These are phyloP conservation scores for Metschnikowia sp. DNA, from an alignment of 805 yeast genomes.

Conservation along the genomic window DNA sequence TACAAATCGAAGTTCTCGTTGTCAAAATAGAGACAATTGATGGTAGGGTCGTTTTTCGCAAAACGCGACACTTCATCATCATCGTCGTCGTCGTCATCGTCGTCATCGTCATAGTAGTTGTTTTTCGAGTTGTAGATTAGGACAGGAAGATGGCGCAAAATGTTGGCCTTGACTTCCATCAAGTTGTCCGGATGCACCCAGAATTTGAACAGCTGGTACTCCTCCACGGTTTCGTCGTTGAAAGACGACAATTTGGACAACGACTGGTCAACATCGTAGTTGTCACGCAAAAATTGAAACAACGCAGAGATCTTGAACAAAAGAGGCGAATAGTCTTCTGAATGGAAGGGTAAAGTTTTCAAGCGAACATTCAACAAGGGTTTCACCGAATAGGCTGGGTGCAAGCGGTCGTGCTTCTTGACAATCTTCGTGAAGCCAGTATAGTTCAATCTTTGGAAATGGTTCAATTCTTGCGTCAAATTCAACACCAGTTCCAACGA, in stretches of 20 bases:
- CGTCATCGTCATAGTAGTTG: constrained; percentile 47
- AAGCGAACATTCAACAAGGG: constrained; percentile 86
- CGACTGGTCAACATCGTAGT: constrained; percentile 49
- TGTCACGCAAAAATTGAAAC: constrained; percentile 79
- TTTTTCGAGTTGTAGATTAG: constrained; percentile 60
- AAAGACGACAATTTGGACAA: constrained; percentile 48
- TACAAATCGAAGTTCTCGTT: constrained; percentile 78
- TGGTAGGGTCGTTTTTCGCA: constrained; percentile 52
- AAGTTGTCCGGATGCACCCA: constrained; percentile 97
- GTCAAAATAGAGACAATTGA: constrained; percentile 86
- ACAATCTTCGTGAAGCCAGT: constrained; percentile 95
- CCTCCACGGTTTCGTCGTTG: constrained; percentile 35
- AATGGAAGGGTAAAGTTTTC: constrained; percentile 83
- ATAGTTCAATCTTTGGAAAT: constrained; percentile 85
- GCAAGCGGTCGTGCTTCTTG: constrained; percentile 92
- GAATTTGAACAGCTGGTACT: constrained; percentile 70
- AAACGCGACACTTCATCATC: constrained; percentile 22
- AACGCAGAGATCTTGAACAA: constrained; percentile 77
- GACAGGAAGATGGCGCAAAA: constrained; percentile 89
- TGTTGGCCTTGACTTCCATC: constrained; percentile 91
- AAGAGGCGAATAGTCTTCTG: constrained; percentile 92
- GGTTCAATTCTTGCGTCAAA: constrained; percentile 81
- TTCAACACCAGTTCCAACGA: constrained; percentile 71
- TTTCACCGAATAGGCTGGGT: constrained; percentile 81
- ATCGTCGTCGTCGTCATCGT: constrained; percentile 51